Percentiles rank a stretch among this genome's conserved stretches.
Conservation (phyloP, 306 rosid species). For the Phaseolus lunatus region DNA sequence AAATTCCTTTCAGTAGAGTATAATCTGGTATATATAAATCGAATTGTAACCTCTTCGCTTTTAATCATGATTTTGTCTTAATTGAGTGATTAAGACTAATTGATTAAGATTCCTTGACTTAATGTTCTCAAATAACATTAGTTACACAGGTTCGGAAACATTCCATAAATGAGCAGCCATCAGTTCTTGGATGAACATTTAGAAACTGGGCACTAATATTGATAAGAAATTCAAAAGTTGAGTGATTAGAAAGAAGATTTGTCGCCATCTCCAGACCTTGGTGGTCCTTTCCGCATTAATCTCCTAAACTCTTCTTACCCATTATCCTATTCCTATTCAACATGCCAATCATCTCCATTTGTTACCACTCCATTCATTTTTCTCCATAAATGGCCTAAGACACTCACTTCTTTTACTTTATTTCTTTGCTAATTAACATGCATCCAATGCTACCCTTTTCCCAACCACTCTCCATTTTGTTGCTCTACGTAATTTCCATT, state of each 20-base stretch:
- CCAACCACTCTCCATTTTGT: background rate
- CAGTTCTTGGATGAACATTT: too few species aligned
- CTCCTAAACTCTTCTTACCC: constrained; percentile 23
- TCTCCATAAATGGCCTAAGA: constrained; percentile 39
- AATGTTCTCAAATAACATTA: too few species aligned
- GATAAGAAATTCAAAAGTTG: too few species aligned
- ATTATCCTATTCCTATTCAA: constrained; percentile 34
- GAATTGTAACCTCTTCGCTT: too few species aligned
- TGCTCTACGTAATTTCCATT: background rate
- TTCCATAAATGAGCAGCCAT: too few species aligned
- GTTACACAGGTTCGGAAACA: too few species aligned
- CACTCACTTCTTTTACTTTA: constrained; percentile 38
- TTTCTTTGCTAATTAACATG: background rate
- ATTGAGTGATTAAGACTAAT: too few species aligned
- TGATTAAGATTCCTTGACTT: too few species aligned
- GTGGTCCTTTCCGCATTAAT: constrained; percentile 37
- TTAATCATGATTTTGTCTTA: too few species aligned
- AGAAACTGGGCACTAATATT: too few species aligned
- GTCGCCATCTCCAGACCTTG: background rate
- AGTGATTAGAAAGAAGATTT: background rate
- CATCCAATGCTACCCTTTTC: background rate
- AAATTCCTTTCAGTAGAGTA: too few species aligned
- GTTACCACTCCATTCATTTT: constrained; percentile 22
- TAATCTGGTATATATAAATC: too few species aligned
- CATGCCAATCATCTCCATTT: constrained; percentile 15